Percentiles rank a stretch among this genome's conserved stretches.
Conservation (phyloP, 345 rosid species). For the Citrus glauca region DNA sequence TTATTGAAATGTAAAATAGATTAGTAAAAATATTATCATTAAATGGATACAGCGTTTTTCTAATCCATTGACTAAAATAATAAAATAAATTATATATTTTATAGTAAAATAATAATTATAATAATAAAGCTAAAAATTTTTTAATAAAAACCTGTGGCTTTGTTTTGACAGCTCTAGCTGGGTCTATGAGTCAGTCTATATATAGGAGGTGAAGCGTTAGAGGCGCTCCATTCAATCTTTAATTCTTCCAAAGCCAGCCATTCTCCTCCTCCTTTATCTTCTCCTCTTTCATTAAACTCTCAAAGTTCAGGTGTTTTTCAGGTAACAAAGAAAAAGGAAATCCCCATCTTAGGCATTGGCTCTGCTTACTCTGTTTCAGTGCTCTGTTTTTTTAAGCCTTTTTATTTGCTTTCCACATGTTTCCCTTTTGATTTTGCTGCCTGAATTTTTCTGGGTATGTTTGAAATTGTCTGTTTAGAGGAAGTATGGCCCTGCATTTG, state of each 20-base stretch:
- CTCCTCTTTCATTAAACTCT: background rate
- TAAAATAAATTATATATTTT: no score
- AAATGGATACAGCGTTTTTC: no score
- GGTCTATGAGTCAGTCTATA: background rate
- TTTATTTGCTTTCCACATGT: background rate
- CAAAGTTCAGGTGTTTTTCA: background rate
- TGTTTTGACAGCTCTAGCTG: background rate
- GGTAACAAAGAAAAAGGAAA: conserved; percentile 6
- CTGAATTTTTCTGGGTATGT: background rate
- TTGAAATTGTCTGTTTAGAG: background rate
- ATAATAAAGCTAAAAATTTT: no score
- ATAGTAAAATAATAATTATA: no score
- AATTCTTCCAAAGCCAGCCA: background rate
- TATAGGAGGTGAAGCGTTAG: background rate
- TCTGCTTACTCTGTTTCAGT: background rate
- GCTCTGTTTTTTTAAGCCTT: background rate
- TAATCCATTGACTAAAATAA: no score
- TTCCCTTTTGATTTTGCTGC: background rate
- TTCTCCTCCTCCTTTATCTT: background rate
- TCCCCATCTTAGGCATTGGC: background rate
- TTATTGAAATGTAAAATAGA: no score
- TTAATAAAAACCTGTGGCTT: background rate
- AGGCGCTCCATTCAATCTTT: background rate
- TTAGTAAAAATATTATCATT: no score
- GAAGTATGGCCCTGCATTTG: background rate